Base-by-base conservation (phyloP, 768 basidiomycete species). In the Saitozyma podzolica region DNA sequence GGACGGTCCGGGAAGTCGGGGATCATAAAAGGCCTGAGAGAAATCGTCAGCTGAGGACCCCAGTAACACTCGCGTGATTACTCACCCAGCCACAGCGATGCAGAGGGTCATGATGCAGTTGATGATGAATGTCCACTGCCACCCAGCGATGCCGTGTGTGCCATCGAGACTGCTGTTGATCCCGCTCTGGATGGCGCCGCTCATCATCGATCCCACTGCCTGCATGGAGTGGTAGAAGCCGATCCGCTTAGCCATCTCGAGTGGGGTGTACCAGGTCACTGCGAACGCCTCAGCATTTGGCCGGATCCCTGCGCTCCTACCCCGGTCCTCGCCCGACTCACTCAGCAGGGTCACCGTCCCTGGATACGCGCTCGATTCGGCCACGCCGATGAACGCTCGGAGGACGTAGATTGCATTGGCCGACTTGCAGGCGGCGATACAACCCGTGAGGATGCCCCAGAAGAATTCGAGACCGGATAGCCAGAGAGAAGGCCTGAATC, bases 141-240 rank as follows among this genome's bases (percentile, higher is more conserved):
- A 83, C 9, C 83, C 80, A 0, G 80, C 73, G 4, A 83, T 54
- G 0, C 82, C 82, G 58, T 76, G 59, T 0, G 68, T 73, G n/a
- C 79, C 81, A 49, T 83, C 78, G 58, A 83, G 61, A 8, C 77
- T 80, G 13, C 73, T 80, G 59, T 83, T 81, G 0, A 82, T 81
- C 0, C 69, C 74, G 4, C 82, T 78, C 63, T 83, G 82, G 17
- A 83, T 66, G 19, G 81, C 82, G 9, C 82, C 82, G 43, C 80
- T 81, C 54, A 82, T 79, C 82, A 82, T 54, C 39, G 45, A 29
- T 16, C 57, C 72, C 19, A 70, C 50, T 56, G 52, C 11, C 59
- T 17, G 47, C 47, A 48, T 48, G 2, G 17, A 17, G 40, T 75
- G 74, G 52, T 75, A 75, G 61, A 73, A 71, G 11, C 67, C 67